Base-by-base conservation (phyloP, 2,329 filamentous ascomycete genomes). In the Camillea tinctor region DNA sequence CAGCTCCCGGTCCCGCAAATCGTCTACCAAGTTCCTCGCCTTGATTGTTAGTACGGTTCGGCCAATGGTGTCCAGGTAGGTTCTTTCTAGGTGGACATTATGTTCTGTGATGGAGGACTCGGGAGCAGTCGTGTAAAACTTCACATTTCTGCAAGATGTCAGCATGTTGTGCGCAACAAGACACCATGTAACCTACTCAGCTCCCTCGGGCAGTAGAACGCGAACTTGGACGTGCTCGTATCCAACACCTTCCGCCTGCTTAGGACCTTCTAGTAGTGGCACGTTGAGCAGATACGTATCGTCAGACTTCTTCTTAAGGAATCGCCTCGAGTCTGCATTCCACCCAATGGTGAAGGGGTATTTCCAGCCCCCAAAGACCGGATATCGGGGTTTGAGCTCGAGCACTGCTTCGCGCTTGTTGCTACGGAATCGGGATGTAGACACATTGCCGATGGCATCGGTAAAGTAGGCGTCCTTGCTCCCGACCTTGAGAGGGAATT, bases 351-450 rank as follows among this genome's bases (percentile, higher is more conserved):
- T 92, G 81, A 98, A 99, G 66, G 91, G 95, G 77, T 97, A 98
- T 77, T 96, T 97, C 95, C 95, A 99, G 62, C 92, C 93, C 61
- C 95, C 95, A 71, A 97, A 99, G 22, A 99, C 76, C n/a, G 95
- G 95, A 76, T 96, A 99, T 56, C 95, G 87, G 20, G 95, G 95
- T 81, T 93, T 95, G 64, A 97, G 83, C 76, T 97, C 93, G 24
- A 99, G 84, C 50, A 89, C 80, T n/a, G 91, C 89, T 76, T 94
- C 91, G 21, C 90, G 87, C 73, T 84, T 85, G 73, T 86, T 91
- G 67, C 82, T 87, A 63, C 93, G 85, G 84, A 96, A 99, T 64
- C 85, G 86, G 58, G 93, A 97, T 0, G 95, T 99, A 24, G 93
- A 96, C 26, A 99, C 93, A 72, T 99, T 99, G 67, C 95, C 95